Evolutionary conservation across 306 rosid genomes (phyloP).

Genomic region (Rosa rugosa): DNA sequence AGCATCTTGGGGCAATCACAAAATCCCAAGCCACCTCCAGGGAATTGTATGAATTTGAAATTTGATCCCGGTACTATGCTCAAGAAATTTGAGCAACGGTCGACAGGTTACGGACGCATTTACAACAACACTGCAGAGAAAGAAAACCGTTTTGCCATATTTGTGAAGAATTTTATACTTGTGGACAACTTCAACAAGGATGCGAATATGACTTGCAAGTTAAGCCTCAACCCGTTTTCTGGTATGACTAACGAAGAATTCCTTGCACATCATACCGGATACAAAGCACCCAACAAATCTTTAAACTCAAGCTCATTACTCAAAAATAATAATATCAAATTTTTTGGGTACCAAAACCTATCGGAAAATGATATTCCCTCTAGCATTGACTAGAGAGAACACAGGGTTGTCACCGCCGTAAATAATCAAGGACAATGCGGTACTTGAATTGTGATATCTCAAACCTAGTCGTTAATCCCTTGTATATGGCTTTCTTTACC

Average conservation of each 20-base stretch:
- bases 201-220: slow-evolving; percentile 27
- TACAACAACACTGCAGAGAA: slow-evolving; percentile 28
- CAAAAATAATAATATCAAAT: too few species aligned
- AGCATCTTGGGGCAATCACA: too few species aligned
- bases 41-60: too few species aligned
- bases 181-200: slow-evolving; percentile 29
- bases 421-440: neutral
- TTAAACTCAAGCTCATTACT: neutral
- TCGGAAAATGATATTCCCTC: slow-evolving; percentile 10
- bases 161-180: slow-evolving; percentile 27
- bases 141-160: slow-evolving; percentile 27
- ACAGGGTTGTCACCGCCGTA: slow-evolving; percentile 37
- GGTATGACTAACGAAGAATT: slow-evolving; percentile 33
- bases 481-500: too few species aligned
- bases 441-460: too few species aligned
- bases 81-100: slow-evolving; percentile 25
- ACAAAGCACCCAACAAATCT: neutral
- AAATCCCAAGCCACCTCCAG: too few species aligned
- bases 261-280: slow-evolving; percentile 11
- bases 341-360: slow-evolving; percentile 32
- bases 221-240: slow-evolving; percentile 22
- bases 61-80: too few species aligned
- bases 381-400: slow-evolving; percentile 33
- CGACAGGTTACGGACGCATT: slow-evolving; percentile 1
- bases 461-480: too few species aligned